Conservation (phyloP, 2,329 filamentous ascomycete species). For the Alternaria sp. region DNA sequence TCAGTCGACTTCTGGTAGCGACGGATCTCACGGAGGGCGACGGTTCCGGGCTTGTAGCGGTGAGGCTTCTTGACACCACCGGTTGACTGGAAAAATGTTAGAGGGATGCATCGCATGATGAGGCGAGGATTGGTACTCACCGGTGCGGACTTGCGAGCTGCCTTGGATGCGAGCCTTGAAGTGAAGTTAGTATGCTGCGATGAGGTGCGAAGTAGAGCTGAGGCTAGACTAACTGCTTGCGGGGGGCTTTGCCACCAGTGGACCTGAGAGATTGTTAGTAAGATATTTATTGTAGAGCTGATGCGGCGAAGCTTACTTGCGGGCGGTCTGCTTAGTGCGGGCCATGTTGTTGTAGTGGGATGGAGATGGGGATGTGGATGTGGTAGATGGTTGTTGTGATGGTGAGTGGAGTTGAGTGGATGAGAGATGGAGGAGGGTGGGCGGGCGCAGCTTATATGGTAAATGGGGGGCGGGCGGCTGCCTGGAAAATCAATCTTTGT, state of each 20-base stretch:
- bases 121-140: background rate
- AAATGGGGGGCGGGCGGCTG: conserved; percentile 40
- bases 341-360: conserved; percentile 52
- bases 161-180: conserved; percentile 86
- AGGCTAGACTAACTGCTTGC: conserved; percentile 69
- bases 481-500: conserved; percentile 44
- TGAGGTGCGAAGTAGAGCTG: background rate
- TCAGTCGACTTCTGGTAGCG: conserved; percentile 90
- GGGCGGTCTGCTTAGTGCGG: conserved; percentile 63
- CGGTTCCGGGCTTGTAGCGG: conserved; percentile 67
- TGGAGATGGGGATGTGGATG: conserved; percentile 26
- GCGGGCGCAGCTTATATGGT: conserved; percentile 49
- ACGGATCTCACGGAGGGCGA: conserved; percentile 89
- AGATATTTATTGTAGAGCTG: conserved; percentile 1
- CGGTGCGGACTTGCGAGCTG: conserved; percentile 95
- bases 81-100: conserved; percentile 68
- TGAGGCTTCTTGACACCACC: conserved; percentile 69
- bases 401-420: conserved; percentile 43
- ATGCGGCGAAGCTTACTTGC: conserved; percentile 19
- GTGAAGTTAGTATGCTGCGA: background rate
- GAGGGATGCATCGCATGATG: background rate
- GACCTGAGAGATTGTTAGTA: conserved; percentile 62
- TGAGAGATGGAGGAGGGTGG: conserved; percentile 43
- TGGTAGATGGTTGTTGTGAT: conserved; percentile 25
- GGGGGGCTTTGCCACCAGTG: conserved; percentile 74